Evolutionary conservation across 352 stramenopile genomes (phyloP).

Genomic region (Phytophthora nicotianae): DNA sequence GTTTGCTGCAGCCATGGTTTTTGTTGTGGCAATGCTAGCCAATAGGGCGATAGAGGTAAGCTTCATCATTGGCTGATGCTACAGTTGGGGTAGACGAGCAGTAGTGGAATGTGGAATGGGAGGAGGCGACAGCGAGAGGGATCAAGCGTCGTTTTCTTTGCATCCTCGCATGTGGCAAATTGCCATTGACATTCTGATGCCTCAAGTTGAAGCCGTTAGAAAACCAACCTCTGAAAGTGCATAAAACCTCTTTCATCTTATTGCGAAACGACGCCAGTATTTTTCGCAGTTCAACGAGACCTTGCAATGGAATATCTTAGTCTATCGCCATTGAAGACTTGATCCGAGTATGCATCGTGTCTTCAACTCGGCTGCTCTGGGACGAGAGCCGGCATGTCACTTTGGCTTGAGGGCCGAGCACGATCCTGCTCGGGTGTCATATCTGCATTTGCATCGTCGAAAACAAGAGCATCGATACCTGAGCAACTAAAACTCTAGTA

Average conservation of each 20-base stretch:
- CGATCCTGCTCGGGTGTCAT: slow-evolving; percentile 8
- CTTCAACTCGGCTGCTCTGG: slow-evolving; percentile 21
- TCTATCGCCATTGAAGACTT: not conserved
- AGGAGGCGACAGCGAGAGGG: slow-evolving; percentile 16
- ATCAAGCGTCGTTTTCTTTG: slow-evolving; percentile 25
- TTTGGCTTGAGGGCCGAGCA: not conserved
- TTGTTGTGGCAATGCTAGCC: not conserved
- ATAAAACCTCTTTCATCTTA: slow-evolving; percentile 18
- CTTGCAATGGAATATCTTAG: slow-evolving; percentile 24
- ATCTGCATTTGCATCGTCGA: slow-evolving; percentile 32
- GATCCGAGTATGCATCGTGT: not conserved
- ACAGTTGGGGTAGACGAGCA: slow-evolving; percentile 18
- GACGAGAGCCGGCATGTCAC: slow-evolving; percentile 23
- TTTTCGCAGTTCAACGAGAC: slow-evolving; percentile 2
- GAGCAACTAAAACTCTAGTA: not conserved
- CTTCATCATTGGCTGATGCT: slow-evolving; percentile 19
- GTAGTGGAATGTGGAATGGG: slow-evolving; percentile 21
- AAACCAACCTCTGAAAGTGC: slow-evolving; percentile 19
- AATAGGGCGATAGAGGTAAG: slow-evolving; percentile 4
- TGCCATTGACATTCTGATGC: not conserved
- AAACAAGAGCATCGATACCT: slow-evolving; percentile 12
- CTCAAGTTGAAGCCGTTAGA: slow-evolving; percentile 35
- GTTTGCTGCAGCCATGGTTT: not conserved
- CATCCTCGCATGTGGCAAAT: slow-evolving; percentile 21
- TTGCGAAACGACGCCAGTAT: slow-evolving; percentile 29